These are phyloP conservation scores for Lepraria neglecta DNA, from an alignment of 495 filamentous ascomycete genomes.

Conservation along the genomic window DNA sequence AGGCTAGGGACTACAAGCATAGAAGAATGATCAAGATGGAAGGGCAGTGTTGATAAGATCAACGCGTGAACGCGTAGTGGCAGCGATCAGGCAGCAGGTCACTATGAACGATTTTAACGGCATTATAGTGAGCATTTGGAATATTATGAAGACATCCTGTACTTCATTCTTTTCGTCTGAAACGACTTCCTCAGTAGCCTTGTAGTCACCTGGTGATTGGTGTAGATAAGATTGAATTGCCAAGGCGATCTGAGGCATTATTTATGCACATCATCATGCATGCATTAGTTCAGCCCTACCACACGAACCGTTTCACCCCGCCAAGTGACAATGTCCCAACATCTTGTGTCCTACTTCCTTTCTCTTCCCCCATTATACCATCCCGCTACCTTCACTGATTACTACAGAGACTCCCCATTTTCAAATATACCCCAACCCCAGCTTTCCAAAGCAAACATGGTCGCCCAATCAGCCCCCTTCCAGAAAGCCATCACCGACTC, in stretches of 20 bases:
- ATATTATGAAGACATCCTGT: no score
- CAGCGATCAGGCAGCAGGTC: neutral
- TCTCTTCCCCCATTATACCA: neutral
- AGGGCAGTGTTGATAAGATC: no score
- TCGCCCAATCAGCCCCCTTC: constrained; percentile 27
- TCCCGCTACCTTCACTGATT: neutral
- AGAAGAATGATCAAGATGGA: neutral
- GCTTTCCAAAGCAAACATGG: constrained; percentile 14
- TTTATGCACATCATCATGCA: neutral
- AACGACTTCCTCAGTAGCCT: no score
- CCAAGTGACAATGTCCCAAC: neutral
- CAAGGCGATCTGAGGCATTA: neutral
- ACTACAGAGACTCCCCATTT: neutral
- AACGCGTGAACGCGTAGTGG: neutral
- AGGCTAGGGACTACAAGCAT: neutral
- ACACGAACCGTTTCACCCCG: neutral
- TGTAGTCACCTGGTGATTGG: no score
- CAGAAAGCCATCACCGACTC: constrained; percentile 53
- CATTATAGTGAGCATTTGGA: no score
- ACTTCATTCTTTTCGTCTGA: no score
- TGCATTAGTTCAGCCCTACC: constrained; percentile 1
- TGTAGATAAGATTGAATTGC: no score
- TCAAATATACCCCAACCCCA: neutral
- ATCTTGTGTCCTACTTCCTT: neutral
- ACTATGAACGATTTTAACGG: neutral